Conservation (phyloP, 2,329 filamentous ascomycete genomes). For the Mycosphaerella sp. region DNA sequence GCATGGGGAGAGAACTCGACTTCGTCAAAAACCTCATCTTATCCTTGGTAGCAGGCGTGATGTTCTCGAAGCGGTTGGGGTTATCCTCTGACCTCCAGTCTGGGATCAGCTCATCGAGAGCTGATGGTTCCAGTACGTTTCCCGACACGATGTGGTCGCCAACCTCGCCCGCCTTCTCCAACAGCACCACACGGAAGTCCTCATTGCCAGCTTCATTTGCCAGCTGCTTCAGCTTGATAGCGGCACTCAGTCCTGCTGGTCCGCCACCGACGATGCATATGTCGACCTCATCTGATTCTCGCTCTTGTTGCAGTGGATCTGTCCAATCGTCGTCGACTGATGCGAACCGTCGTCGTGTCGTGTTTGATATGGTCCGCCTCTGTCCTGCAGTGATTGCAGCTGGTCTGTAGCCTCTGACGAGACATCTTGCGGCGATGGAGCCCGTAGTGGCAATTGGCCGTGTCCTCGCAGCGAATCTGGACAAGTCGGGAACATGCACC, state of each 20-base stretch:
- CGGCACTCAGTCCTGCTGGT: slow-evolving; percentile 86
- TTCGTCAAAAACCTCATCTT: slow-evolving; percentile 93
- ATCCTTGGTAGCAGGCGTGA: slow-evolving; percentile 75
- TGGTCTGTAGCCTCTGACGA: slow-evolving; percentile 27
- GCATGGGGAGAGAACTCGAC: slow-evolving; percentile 68
- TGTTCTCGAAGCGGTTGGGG: slow-evolving; percentile 76
- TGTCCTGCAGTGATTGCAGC: slow-evolving; percentile 33
- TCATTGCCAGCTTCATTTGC: slow-evolving; percentile 93
- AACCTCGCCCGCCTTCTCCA: slow-evolving; percentile 93
- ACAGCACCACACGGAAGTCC: slow-evolving; percentile 83
- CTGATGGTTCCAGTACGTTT: slow-evolving; percentile 85
- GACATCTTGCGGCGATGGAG: slow-evolving; percentile 22
- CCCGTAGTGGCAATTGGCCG: slow-evolving; percentile 11
- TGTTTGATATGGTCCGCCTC: slow-evolving; percentile 29
- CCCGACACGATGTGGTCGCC: slow-evolving; percentile 94
- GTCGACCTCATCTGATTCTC: slow-evolving; percentile 89
- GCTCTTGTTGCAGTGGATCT: slow-evolving; percentile 56
- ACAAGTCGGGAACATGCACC: slow-evolving; percentile 12
- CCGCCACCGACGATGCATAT: slow-evolving; percentile 95
- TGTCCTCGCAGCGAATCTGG: slow-evolving; percentile 8
- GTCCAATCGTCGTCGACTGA: slow-evolving; percentile 37
- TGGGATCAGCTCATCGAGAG: slow-evolving; percentile 83
- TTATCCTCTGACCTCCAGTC: slow-evolving; percentile 91
- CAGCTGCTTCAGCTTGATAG: slow-evolving; percentile 90
- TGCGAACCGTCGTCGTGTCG: slow-evolving; percentile 30